These are phyloP conservation scores for Kluyveromyces starmeri DNA, from an alignment of 805 yeast genomes.

Conservation along the genomic window DNA sequence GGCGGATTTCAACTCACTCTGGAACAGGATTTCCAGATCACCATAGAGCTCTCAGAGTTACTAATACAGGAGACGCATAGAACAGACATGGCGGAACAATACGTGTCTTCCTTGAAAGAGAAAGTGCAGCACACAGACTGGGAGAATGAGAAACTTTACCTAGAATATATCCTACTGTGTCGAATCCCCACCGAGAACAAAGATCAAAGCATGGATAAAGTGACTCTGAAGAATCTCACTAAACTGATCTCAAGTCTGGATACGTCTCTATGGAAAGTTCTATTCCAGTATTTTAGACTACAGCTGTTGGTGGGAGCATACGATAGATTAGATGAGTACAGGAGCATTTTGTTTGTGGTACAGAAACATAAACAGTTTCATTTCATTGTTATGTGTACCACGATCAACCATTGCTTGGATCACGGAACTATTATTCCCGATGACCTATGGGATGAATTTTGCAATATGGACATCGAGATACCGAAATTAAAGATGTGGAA, in stretches of 20 bases:
- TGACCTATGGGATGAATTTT: constrained; percentile 4
- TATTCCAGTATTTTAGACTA: constrained; percentile 6
- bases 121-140: constrained; percentile 16
- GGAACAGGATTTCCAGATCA: constrained; percentile 21
- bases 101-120: constrained; percentile 19
- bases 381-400: constrained; percentile 6
- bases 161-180: constrained; percentile 17
- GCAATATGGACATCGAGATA: constrained; percentile 8
- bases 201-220: constrained; percentile 14
- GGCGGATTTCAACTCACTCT: constrained; percentile 13
- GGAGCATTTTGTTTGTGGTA: constrained; percentile 1
- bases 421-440: constrained; percentile 11
- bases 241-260: constrained; percentile 5
- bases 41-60: constrained; percentile 21
- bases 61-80: constrained; percentile 25
- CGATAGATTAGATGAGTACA: constrained; percentile 1
- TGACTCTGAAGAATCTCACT: constrained; percentile 18
- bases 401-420: constrained; percentile 14
- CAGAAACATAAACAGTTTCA: constrained; percentile 4
- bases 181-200: constrained; percentile 14
- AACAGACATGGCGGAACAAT: constrained; percentile 22
- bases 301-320: constrained; percentile 4
- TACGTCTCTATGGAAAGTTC: constrained; percentile 6
- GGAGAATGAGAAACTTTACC: constrained; percentile 15
- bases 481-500: constrained; percentile 20